Conservation (phyloP, 176 grass and related monocot genomes). For the Melocanna baccifera region DNA sequence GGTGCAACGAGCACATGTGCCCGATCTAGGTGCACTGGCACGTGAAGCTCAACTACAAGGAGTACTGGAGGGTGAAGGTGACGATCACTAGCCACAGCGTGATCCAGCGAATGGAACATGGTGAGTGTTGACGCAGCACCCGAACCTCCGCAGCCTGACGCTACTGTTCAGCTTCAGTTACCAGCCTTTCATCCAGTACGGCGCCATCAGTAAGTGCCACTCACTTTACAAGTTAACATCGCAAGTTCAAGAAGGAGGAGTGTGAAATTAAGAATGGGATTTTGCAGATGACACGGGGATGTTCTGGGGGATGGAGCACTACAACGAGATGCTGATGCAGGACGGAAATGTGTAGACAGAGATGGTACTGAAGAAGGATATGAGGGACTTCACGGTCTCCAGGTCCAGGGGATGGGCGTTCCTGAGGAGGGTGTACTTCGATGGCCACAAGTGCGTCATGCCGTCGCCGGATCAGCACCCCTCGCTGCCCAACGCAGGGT, state of each 20-base stretch:
- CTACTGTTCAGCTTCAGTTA: slow-evolving; percentile 84
- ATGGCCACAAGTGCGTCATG: slow-evolving; percentile 67
- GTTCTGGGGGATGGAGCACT: slow-evolving; percentile 62
- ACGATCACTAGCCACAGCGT: slow-evolving; percentile 59
- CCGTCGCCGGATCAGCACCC: slow-evolving; percentile 63
- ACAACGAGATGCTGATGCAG: slow-evolving; percentile 76
- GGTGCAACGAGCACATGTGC: slow-evolving; percentile 75
- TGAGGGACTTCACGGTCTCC: slow-evolving; percentile 46
- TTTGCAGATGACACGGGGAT: slow-evolving; percentile 57
- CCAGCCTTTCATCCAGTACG: slow-evolving; percentile 57
- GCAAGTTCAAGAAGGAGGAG: background rate
- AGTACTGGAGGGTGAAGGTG: slow-evolving; percentile 73
- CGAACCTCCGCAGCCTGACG: slow-evolving; percentile 44
- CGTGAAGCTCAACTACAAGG: slow-evolving; percentile 60
- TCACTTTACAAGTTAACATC: background rate
- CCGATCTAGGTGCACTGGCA: slow-evolving; percentile 75
- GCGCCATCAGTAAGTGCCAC: slow-evolving; percentile 47
- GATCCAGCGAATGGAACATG: slow-evolving; percentile 65
- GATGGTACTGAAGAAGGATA: slow-evolving; percentile 64
- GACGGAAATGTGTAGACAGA: slow-evolving; percentile 61
- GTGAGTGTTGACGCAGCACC: slow-evolving; percentile 76
- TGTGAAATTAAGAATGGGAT: background rate
- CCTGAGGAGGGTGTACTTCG: slow-evolving; percentile 59
- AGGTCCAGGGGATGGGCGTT: slow-evolving; percentile 73
- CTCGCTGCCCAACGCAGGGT: slow-evolving; percentile 43